Evolutionary conservation across 768 basidiomycete species (phyloP).

Genomic region (Leucocoprinus birnbaumii): DNA sequence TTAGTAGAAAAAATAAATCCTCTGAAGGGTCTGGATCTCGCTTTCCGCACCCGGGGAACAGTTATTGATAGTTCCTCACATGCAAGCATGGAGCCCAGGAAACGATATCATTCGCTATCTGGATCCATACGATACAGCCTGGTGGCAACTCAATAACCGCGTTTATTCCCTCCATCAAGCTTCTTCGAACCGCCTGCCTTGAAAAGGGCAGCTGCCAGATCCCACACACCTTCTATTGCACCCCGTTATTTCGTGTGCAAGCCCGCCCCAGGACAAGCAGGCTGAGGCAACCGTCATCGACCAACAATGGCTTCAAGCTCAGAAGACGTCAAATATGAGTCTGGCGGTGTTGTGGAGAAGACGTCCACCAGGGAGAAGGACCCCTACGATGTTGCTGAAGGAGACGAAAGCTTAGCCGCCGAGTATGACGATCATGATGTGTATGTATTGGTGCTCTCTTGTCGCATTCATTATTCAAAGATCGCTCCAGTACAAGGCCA

Average conservation of each 20-base stretch:
- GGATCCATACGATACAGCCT: slow-evolving; percentile 6
- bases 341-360: slow-evolving; percentile 10
- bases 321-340: slow-evolving; percentile 8
- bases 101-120: slow-evolving; percentile 3
- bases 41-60: too few species aligned
- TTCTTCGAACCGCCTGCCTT: neutral
- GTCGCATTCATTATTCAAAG: neutral
- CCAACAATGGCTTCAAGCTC: slow-evolving; percentile 1
- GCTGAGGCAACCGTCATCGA: neutral
- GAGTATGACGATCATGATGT: slow-evolving; percentile 36
- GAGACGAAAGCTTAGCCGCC: slow-evolving; percentile 3
- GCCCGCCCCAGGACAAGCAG: neutral
- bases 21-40: neutral
- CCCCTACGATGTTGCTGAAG: slow-evolving; percentile 20
- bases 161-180: neutral
- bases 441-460: slow-evolving; percentile 21
- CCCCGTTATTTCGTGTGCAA: slow-evolving; percentile 1
- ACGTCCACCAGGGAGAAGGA: slow-evolving; percentile 22
- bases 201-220: slow-evolving; percentile 2
- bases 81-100: slow-evolving; percentile 13
- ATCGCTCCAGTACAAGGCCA: slow-evolving; percentile 33
- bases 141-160: neutral
- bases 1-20: neutral
- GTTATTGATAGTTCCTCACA: neutral
- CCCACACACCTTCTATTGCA: slow-evolving; percentile 2